A percentile compares a stretch with the other conserved stretches of the same genome.
phyloP scores from a whole-genome alignment of 2,329 filamentous ascomycete genomes.

The Aureobasidium sp. region DNA sequence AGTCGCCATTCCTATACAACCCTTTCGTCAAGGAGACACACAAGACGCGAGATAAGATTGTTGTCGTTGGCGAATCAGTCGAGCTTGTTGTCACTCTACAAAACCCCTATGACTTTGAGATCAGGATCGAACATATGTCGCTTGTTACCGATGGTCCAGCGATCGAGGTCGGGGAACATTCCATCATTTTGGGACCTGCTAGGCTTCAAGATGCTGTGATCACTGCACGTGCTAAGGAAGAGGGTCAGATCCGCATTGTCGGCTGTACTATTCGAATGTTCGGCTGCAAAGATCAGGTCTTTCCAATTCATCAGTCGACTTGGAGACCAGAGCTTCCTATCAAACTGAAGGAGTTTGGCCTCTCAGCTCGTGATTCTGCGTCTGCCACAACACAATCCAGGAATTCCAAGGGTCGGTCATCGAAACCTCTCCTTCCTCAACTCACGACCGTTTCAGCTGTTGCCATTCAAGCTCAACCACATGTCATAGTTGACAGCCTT shows the following conservation, averaged over 20 bases:
- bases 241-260: slow-evolving; percentile 63
- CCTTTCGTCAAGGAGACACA: slow-evolving; percentile 68
- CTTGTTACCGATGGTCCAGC: slow-evolving; percentile 66
- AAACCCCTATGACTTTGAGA: slow-evolving; percentile 87
- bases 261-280: slow-evolving; percentile 73
- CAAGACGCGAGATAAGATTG: slow-evolving; percentile 44
- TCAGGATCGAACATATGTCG: slow-evolving; percentile 76
- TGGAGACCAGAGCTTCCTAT: slow-evolving; percentile 63
- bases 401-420: slow-evolving; percentile 8
- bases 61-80: slow-evolving; percentile 70
- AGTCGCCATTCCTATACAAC: slow-evolving; percentile 90
- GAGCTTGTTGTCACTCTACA: slow-evolving; percentile 78
- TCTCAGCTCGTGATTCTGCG: slow-evolving; percentile 18
- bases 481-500: slow-evolving; percentile 65
- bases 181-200: slow-evolving; percentile 67
- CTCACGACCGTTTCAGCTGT: slow-evolving; percentile 51
- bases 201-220: slow-evolving; percentile 72
- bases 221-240: slow-evolving; percentile 55
- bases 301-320: slow-evolving; percentile 70
- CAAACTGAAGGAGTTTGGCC: slow-evolving; percentile 70
- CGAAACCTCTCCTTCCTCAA: slow-evolving; percentile 24
- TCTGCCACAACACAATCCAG: not conserved
- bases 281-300: slow-evolving; percentile 73
- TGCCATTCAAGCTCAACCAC: slow-evolving; percentile 72
- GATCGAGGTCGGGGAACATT: slow-evolving; percentile 59